Evolutionary conservation across 2,329 filamentous ascomycete genomes (phyloP).

Genomic region (Nannizzia gypsea): DNA sequence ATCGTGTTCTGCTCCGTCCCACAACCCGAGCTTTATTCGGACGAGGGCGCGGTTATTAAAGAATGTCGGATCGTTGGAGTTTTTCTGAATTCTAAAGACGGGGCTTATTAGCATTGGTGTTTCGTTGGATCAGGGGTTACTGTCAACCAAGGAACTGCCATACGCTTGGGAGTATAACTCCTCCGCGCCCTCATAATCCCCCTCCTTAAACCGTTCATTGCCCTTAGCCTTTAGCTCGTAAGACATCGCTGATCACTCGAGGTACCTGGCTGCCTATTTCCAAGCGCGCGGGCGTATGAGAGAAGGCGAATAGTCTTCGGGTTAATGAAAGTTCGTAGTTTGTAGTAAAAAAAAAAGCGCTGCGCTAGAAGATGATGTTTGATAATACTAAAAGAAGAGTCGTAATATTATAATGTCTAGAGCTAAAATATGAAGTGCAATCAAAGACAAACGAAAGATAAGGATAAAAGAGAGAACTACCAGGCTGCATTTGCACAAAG

Average conservation of each 20-base stretch:
- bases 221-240: constrained; percentile 34
- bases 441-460: background rate
- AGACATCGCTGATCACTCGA: constrained; percentile 19
- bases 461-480: background rate
- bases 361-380: background rate
- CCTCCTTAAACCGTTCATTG: constrained; percentile 36
- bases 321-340: background rate
- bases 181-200: constrained; percentile 35
- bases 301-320: background rate
- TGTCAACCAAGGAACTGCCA: constrained; percentile 11
- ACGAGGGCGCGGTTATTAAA: constrained; percentile 87
- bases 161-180: constrained; percentile 38
- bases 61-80: constrained; percentile 63
- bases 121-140: background rate
- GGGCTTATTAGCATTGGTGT: background rate
- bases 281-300: background rate
- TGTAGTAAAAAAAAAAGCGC: background rate
- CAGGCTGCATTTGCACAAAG: background rate
- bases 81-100: constrained; percentile 55
- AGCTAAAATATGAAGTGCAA: background rate
- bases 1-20: constrained; percentile 64
- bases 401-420: background rate
- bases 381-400: background rate
- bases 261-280: background rate
- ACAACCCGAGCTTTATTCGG: constrained; percentile 60